phyloP scores from a whole-genome alignment of 768 basidiomycete species.

The Pulveroboletus frians region DNA sequence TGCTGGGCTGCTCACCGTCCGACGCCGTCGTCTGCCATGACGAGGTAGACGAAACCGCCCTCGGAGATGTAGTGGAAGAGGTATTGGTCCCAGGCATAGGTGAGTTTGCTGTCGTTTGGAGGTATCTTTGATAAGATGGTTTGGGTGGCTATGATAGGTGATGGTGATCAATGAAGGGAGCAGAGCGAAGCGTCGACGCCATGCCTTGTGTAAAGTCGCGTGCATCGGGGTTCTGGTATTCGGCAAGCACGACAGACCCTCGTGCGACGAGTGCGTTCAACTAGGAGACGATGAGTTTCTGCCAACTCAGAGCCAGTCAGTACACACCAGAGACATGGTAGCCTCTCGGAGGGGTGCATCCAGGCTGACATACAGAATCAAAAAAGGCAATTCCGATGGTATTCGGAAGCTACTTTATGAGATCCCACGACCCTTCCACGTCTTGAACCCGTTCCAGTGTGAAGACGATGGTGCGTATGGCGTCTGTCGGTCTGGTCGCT shows the following conservation, averaged over 20 bases:
- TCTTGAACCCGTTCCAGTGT: constrained; percentile 7
- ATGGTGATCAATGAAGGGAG: neutral
- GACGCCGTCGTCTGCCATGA: constrained; percentile 91
- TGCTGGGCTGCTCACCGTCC: constrained; percentile 56
- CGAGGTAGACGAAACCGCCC: constrained; percentile 80
- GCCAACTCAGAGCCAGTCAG: neutral
- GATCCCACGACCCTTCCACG: constrained; percentile 25
- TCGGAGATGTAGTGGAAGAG: constrained; percentile 93
- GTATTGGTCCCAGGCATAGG: constrained; percentile 90
- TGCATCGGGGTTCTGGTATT: constrained; percentile 67
- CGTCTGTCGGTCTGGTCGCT: neutral
- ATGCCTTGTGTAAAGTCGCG: constrained; percentile 87
- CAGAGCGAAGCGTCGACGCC: neutral
- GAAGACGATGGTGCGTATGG: constrained; percentile 31
- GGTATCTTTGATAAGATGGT: constrained; percentile 95
- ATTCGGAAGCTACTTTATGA: neutral
- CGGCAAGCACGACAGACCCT: constrained; percentile 77
- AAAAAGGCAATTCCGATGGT: constrained; percentile 18
- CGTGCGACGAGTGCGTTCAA: constrained; percentile 83
- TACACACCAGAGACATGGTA: constrained; percentile 26
- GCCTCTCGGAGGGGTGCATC: too few species aligned
- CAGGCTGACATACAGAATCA: neutral
- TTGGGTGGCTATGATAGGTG: constrained; percentile 54
- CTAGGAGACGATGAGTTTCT: constrained; percentile 30
- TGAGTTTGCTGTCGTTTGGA: constrained; percentile 77